Evolutionary conservation across 495 filamentous ascomycete species (phyloP).

Genomic region (Talaromyces thailandensis): DNA sequence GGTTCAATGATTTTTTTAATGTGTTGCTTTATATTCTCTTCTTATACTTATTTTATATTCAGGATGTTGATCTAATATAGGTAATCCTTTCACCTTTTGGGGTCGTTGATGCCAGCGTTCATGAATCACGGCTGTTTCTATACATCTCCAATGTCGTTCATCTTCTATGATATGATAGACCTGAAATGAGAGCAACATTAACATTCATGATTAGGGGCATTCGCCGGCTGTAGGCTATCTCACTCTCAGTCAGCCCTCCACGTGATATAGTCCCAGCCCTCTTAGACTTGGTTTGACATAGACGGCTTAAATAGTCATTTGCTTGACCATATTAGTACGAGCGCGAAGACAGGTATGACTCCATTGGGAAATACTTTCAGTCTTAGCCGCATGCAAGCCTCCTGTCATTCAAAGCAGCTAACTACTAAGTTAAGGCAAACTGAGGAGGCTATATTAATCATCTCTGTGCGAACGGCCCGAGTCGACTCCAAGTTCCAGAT

Average conservation of each 20-base stretch:
- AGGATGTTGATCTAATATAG: not conserved
- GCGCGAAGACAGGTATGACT: not conserved
- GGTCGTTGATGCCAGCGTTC: not conserved
- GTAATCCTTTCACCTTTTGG: not conserved
- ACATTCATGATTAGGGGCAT: not conserved
- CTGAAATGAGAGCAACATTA: not conserved
- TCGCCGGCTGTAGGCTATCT: not conserved
- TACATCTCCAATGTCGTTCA: not conserved
- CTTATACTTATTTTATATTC: not conserved
- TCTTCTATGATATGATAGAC: not conserved
- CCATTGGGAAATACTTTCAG: not conserved
- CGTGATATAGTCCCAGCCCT: not conserved
- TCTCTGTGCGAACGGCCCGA: too few relatives aligned
- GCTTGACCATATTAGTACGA: too few relatives aligned
- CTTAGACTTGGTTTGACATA: too few relatives aligned
- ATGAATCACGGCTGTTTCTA: not conserved
- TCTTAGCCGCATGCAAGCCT: too few relatives aligned
- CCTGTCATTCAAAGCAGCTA: too few relatives aligned
- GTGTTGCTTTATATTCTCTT: not conserved
- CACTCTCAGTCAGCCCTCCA: not conserved
- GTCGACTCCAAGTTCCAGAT: too few relatives aligned
- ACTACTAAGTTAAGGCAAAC: too few relatives aligned
- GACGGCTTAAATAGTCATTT: too few relatives aligned
- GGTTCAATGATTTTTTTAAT: not conserved
- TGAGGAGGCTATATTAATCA: too few relatives aligned